These are phyloP conservation scores for Hypoxylon fragiforme DNA, from an alignment of 495 filamentous ascomycete species.

Conservation along the genomic window DNA sequence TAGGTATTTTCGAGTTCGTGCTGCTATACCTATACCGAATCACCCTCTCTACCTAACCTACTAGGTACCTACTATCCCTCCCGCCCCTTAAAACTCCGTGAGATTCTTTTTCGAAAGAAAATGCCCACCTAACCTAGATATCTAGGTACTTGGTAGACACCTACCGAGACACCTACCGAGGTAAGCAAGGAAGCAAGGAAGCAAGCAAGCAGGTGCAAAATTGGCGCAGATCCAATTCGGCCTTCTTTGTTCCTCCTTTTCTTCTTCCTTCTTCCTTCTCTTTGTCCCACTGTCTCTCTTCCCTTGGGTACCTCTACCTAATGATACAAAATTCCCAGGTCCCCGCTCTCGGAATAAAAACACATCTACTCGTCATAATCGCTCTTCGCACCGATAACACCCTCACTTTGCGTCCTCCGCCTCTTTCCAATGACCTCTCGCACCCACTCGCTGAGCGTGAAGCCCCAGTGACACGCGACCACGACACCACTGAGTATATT, in stretches of 20 bases:
- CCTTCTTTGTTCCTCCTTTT: too few relatives aligned
- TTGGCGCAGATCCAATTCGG: too few relatives aligned
- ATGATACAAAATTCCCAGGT: not conserved
- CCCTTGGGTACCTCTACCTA: not conserved
- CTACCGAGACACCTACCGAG: not conserved
- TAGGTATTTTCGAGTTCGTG: not conserved
- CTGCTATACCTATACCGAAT: not conserved
- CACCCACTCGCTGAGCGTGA: slow-evolving; percentile 56
- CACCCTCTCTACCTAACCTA: not conserved
- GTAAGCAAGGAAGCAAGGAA: not conserved
- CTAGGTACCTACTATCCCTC: too few relatives aligned
- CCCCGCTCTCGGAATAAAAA: too few relatives aligned
- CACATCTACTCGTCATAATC: slow-evolving; percentile 34
- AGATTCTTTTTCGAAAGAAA: not conserved
- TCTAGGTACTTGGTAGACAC: too few relatives aligned
- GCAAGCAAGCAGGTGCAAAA: too few relatives aligned
- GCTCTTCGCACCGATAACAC: slow-evolving; percentile 53
- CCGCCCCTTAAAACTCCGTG: not conserved
- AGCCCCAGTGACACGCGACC: slow-evolving; percentile 65
- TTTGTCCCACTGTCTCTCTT: not conserved
- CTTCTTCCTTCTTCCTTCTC: not conserved
- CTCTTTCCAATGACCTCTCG: slow-evolving; percentile 52
- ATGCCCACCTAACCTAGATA: too few relatives aligned
- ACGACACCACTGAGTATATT: slow-evolving; percentile 63
- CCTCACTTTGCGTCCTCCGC: slow-evolving; percentile 58